These are phyloP conservation scores for Triangularia verruculosa DNA, from an alignment of 2,329 filamentous ascomycete species.

Conservation along the genomic window DNA sequence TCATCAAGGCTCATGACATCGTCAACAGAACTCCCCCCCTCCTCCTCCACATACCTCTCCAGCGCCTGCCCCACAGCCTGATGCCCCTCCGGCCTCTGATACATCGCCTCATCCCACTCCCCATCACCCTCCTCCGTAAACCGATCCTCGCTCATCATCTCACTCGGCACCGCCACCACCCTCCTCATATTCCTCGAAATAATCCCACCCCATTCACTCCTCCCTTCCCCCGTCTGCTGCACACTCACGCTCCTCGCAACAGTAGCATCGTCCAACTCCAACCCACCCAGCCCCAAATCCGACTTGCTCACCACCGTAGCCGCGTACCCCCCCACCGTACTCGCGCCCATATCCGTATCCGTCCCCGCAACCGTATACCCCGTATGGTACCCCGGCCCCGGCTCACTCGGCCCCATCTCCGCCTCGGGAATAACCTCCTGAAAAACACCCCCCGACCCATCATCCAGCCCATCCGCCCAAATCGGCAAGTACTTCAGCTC, in stretches of 20 bases:
- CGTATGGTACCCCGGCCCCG: conserved; percentile 47
- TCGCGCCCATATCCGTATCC: conserved; percentile 22
- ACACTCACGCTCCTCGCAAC: conserved; percentile 37
- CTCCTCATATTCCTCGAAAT: background rate
- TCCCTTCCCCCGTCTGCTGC: conserved; percentile 35
- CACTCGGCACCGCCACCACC: conserved; percentile 7
- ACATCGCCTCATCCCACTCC: conserved; percentile 33
- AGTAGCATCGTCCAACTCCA: conserved; percentile 35
- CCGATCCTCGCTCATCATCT: conserved; percentile 32
- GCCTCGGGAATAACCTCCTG: conserved; percentile 41
- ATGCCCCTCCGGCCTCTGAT: conserved; percentile 33
- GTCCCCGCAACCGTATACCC: conserved; percentile 37
- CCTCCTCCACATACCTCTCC: conserved; percentile 22
- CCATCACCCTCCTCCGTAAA: conserved; percentile 34
- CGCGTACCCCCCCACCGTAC: conserved; percentile 9
- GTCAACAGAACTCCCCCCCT: background rate
- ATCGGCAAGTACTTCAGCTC: conserved; percentile 63
- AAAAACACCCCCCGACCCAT: conserved; percentile 51
- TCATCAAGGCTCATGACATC: background rate
- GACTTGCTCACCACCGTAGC: conserved; percentile 37
- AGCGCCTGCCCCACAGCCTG: conserved; percentile 27
- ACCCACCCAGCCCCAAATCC: conserved; percentile 34
- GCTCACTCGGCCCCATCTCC: conserved; percentile 44
- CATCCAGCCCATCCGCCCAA: conserved; percentile 59
- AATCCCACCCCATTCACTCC: background rate